Conservation (phyloP, 2,329 filamentous ascomycete genomes). For the Leptographium galeiforme region DNA sequence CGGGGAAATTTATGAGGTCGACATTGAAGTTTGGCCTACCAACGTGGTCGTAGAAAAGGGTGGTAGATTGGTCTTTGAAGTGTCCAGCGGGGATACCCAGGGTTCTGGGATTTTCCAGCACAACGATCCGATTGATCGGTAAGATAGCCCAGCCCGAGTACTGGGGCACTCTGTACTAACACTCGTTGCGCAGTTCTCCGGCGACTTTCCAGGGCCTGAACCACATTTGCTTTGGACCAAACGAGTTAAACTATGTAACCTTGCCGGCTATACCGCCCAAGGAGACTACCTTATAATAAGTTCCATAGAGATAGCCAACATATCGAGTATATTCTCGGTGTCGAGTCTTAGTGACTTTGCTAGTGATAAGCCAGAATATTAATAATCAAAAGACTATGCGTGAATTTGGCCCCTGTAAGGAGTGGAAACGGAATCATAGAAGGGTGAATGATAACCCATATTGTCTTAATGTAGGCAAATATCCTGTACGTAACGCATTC, state of each 20-base stretch:
- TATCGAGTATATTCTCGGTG: no score
- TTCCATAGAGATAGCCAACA: no score
- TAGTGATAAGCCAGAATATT: no score
- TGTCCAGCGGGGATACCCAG: conserved; percentile 43
- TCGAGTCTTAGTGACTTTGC: no score
- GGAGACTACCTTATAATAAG: background rate
- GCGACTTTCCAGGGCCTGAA: conserved; percentile 45
- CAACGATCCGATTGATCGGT: conserved; percentile 31
- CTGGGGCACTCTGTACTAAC: background rate
- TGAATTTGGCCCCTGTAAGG: no score
- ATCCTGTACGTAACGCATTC: no score
- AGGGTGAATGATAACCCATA: no score
- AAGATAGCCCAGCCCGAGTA: background rate
- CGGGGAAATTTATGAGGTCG: conserved; percentile 43
- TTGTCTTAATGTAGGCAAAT: no score
- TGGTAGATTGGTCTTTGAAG: conserved; percentile 39
- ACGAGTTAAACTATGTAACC: conserved; percentile 34
- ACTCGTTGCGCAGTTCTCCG: background rate
- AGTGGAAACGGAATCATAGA: no score
- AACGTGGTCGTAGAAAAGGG: conserved; percentile 40
- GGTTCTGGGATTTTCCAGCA: conserved; percentile 45
- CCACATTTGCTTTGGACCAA: conserved; percentile 36
- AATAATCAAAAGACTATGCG: no score
- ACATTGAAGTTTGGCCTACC: conserved; percentile 53
- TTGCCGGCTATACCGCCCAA: conserved; percentile 35